A percentile compares a stretch with the other conserved stretches of the same genome.
Evolutionary conservation across 2,329 filamentous ascomycete genomes (phyloP).

Genomic region (Fusarium sp.): DNA sequence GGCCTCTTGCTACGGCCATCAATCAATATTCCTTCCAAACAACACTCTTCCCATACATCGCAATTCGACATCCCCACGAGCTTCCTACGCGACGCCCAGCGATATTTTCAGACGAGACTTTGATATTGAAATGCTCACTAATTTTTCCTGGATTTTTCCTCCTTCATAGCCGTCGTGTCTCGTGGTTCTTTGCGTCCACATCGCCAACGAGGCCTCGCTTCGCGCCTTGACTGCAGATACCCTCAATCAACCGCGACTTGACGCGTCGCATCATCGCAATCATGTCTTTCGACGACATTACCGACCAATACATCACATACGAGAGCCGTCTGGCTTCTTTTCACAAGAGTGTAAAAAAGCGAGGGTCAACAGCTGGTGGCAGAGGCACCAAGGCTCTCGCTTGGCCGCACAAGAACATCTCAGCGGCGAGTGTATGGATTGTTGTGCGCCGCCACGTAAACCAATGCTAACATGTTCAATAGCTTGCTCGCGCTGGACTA

Average conservation of each 20-base stretch:
- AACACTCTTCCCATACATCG: slow-evolving; percentile 15
- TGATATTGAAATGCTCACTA: slow-evolving; percentile 36
- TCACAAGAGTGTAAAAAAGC: slow-evolving; percentile 74
- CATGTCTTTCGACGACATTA: slow-evolving; percentile 52
- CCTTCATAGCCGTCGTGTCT: slow-evolving; percentile 9
- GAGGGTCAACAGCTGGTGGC: slow-evolving; percentile 72
- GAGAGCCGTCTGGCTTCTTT: slow-evolving; percentile 87
- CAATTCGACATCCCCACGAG: slow-evolving; percentile 5
- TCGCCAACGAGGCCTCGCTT: slow-evolving; percentile 21
- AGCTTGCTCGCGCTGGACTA: slow-evolving; percentile 94
- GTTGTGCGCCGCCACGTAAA: slow-evolving; percentile 4
- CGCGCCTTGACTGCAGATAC: slow-evolving; percentile 34
- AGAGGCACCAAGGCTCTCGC: slow-evolving; percentile 65
- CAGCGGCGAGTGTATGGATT: slow-evolving; percentile 47
- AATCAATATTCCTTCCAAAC: slow-evolving; percentile 35
- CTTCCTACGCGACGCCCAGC: slow-evolving; percentile 12
- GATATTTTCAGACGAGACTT: slow-evolving; percentile 4
- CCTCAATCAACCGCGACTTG: slow-evolving; percentile 29
- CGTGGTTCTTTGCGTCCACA: slow-evolving; percentile 9
- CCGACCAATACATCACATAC: slow-evolving; percentile 69
- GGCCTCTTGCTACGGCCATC: slow-evolving; percentile 25
- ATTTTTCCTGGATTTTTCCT: slow-evolving; percentile 23
- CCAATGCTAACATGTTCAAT: slow-evolving; percentile 40
- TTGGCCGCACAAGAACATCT: slow-evolving; percentile 78
- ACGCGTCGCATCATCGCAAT: slow-evolving; percentile 36